phyloP scores from a whole-genome alignment of 2,329 filamentous ascomycete species.

The Madurella fahalii region DNA sequence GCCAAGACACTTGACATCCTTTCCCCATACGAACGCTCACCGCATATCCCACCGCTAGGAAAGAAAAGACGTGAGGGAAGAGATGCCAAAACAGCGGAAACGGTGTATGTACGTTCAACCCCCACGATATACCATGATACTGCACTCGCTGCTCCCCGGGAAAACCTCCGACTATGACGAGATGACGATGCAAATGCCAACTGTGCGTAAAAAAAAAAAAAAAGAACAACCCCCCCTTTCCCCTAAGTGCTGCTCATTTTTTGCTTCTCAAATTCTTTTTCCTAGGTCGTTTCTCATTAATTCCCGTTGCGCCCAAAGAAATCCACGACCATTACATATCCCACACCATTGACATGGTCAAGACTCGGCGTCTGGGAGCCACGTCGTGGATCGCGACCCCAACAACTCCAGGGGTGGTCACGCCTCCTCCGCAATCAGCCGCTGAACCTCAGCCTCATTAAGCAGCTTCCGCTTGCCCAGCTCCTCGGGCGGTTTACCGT shows the following conservation, averaged over 20 bases:
- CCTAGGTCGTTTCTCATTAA: not conserved
- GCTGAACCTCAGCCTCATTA: conserved; percentile 52
- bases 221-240: no score
- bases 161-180: not conserved
- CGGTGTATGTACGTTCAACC: conserved; percentile 2
- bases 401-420: conserved; percentile 13
- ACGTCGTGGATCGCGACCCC: not conserved
- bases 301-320: not conserved
- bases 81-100: not conserved
- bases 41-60: no score
- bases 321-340: not conserved
- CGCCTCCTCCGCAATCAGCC: conserved; percentile 45
- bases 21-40: no score
- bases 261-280: not conserved
- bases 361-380: no score
- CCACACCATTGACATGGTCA: no score
- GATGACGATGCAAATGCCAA: not conserved
- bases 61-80: not conserved
- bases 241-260: not conserved
- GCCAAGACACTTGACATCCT: no score
- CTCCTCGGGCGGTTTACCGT: conserved; percentile 73
- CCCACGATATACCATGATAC: conserved; percentile 5
- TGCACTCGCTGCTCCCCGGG: not conserved
- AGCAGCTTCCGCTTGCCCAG: conserved; percentile 74
- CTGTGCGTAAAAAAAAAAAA: not conserved